These are phyloP conservation scores for Scedosporium boydii DNA, from an alignment of 2,329 filamentous ascomycete species.

Conservation along the genomic window DNA sequence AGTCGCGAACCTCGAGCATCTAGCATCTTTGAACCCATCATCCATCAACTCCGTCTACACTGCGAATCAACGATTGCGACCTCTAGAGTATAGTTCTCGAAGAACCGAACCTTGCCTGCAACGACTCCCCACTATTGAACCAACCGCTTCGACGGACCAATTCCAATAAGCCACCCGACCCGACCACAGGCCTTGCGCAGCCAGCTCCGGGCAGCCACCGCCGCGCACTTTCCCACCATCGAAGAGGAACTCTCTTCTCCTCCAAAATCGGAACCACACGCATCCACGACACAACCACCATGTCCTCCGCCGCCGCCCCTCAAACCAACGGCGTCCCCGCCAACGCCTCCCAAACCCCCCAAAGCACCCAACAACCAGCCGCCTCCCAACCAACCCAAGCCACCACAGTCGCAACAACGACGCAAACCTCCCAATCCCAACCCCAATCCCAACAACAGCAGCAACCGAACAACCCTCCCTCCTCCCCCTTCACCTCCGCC, in stretches of 20 bases:
- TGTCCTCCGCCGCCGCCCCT: constrained; percentile 8
- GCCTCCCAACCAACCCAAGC: constrained; percentile 19
- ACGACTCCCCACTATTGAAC: neutral
- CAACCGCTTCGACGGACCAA: neutral
- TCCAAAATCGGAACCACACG: neutral
- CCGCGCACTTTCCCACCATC: neutral
- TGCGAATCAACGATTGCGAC: no score
- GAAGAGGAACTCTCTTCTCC: neutral
- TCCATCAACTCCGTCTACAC: neutral
- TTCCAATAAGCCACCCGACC: neutral
- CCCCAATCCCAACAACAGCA: constrained; percentile 8
- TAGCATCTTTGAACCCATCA: neutral
- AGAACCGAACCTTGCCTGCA: neutral
- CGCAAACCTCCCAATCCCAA: neutral
- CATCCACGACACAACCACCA: neutral
- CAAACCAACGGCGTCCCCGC: constrained; percentile 45
- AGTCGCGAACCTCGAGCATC: neutral
- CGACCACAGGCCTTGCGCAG: neutral
- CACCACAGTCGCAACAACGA: constrained; percentile 13
- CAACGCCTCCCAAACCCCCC: constrained; percentile 27
- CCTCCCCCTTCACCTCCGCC: constrained; percentile 27
- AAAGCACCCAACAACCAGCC: constrained; percentile 25
- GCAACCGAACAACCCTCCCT: constrained; percentile 10
- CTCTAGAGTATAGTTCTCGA: neutral
- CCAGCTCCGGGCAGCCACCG: neutral